Conservation (phyloP, 2,329 filamentous ascomycete genomes). For the Calonectria crousiana region DNA sequence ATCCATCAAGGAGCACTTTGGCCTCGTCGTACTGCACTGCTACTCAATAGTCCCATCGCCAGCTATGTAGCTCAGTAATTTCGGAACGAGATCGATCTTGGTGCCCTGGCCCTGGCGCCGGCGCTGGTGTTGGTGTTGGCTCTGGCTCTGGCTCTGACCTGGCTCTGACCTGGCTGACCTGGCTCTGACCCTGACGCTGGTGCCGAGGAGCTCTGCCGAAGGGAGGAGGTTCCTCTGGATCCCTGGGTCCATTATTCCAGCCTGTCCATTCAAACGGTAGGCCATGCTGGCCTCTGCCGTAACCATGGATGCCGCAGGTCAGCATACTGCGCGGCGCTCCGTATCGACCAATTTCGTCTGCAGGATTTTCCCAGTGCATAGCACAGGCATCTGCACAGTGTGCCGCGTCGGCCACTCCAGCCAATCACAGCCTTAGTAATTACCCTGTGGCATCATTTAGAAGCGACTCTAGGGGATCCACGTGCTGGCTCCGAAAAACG, state of each 20-base stretch:
- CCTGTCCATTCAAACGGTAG: background rate
- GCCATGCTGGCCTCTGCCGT: background rate
- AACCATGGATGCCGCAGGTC: background rate
- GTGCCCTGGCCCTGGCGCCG: background rate
- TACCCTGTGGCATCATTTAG: slow-evolving; percentile 39
- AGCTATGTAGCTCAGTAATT: background rate
- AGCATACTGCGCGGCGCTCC: background rate
- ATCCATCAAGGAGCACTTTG: background rate
- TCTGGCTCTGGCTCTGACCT: background rate
- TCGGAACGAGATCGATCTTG: background rate
- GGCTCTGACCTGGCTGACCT: too few species aligned
- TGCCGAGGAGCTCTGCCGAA: slow-evolving; percentile 20
- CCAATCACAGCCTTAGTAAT: slow-evolving; percentile 33
- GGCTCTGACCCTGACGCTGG: slow-evolving; percentile 14
- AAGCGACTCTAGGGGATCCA: slow-evolving; percentile 32
- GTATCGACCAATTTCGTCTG: slow-evolving; percentile 38
- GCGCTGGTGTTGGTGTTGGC: background rate
- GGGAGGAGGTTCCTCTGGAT: slow-evolving; percentile 4
- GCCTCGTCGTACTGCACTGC: background rate
- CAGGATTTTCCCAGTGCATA: slow-evolving; percentile 24
- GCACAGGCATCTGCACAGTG: slow-evolving; percentile 28
- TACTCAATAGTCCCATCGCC: background rate
- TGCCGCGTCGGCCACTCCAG: background rate
- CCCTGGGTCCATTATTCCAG: slow-evolving; percentile 14
- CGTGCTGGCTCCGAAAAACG: slow-evolving; percentile 34